These are phyloP conservation scores for Phycomyces blakesleeanus DNA, from an alignment of 192 early-diverging fungal species.

Conservation along the genomic window DNA sequence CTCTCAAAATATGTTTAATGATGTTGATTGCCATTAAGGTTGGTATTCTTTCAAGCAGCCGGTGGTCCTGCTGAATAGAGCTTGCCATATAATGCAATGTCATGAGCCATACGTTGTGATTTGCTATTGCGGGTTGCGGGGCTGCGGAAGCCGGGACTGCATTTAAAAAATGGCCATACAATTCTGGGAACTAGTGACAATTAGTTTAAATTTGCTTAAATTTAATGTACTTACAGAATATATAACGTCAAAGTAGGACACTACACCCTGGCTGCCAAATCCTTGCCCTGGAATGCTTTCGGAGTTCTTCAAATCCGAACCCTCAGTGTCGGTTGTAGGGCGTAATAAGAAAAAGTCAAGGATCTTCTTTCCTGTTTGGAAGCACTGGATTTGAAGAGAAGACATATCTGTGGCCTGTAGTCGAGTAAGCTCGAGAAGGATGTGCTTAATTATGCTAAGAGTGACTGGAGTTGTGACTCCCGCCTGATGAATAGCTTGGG, in stretches of 20 bases:
- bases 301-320: too few relatives aligned
- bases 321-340: not conserved
- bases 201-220: not conserved
- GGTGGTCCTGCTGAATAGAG: constrained; percentile 38
- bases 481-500: constrained; percentile 18
- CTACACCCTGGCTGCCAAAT: constrained; percentile 5
- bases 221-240: constrained; percentile 25
- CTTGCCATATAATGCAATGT: constrained; percentile 41
- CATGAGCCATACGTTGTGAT: constrained; percentile 45
- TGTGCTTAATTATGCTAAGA: constrained; percentile 27
- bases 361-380: constrained; percentile 23
- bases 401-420: constrained; percentile 11
- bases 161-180: constrained; percentile 32
- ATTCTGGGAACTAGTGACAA: constrained; percentile 26
- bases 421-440: constrained; percentile 28
- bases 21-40: constrained; percentile 42
- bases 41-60: constrained; percentile 41
- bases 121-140: constrained; percentile 32
- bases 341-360: constrained; percentile 27
- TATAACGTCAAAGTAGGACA: constrained; percentile 31
- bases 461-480: constrained; percentile 29
- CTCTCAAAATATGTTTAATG: constrained; percentile 46
- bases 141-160: constrained; percentile 3
- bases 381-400: constrained; percentile 25
- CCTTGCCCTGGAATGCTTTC: too few relatives aligned